Conservation (phyloP, 345 rosid genomes). For the Brassica cretica region DNA sequence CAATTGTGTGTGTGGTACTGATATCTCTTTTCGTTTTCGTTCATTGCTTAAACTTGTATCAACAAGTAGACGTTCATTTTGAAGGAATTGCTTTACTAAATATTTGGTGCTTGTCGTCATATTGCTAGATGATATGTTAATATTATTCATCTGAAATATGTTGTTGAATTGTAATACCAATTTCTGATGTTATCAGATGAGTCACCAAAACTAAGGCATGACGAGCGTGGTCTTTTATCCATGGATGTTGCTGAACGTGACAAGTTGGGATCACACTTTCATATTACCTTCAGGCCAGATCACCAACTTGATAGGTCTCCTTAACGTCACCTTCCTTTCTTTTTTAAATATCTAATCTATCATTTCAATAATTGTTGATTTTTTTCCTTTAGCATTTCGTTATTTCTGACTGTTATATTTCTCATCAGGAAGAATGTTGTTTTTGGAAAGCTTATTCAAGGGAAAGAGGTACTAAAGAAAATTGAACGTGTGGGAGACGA, state of each 20-base stretch:
- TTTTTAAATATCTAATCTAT: neutral
- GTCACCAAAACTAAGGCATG: conserved; percentile 78
- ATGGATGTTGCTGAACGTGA: conserved; percentile 84
- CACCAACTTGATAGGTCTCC: conserved; percentile 77
- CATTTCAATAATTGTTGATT: neutral
- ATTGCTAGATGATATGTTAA: neutral
- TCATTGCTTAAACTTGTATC: neutral
- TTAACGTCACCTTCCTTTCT: neutral
- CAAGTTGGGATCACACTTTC: conserved; percentile 80
- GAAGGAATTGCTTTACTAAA: conserved; percentile 4
- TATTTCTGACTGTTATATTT: conserved; percentile 7
- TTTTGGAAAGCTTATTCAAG: conserved; percentile 91
- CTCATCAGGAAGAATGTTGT: conserved; percentile 69
- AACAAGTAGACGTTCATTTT: neutral
- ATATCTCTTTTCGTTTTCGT: neutral
- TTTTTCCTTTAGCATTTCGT: neutral
- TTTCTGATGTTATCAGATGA: conserved; percentile 64
- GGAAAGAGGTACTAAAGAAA: conserved; percentile 70
- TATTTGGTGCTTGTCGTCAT: neutral
- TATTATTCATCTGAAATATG: conserved; percentile 9
- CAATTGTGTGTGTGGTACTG: conserved; percentile 1
- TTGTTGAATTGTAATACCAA: conserved; percentile 15
- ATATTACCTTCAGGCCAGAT: conserved; percentile 74
- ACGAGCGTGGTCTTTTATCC: conserved; percentile 76
- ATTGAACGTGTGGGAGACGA: conserved; percentile 86